These are phyloP conservation scores for Leucosporidium yakuticum DNA, from an alignment of 768 basidiomycete species.

Conservation along the genomic window DNA sequence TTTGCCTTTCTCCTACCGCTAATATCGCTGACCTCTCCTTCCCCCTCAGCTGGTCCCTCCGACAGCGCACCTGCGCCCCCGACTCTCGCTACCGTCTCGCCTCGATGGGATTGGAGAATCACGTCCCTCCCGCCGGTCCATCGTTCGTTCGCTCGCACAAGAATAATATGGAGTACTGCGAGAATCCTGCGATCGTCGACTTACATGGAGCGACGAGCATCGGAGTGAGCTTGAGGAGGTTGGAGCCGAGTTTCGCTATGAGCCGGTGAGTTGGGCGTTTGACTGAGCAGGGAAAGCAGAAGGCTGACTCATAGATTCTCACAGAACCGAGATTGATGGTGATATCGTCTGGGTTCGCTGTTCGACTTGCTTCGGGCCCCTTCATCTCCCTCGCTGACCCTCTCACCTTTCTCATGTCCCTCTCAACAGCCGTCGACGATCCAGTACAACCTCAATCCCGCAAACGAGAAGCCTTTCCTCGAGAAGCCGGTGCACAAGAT, in stretches of 20 bases:
- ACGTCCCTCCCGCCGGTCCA: background rate
- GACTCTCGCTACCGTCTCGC: background rate
- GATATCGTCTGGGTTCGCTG: background rate
- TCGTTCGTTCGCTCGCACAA: slow-evolving; percentile 8
- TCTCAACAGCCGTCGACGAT: background rate
- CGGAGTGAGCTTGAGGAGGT: background rate
- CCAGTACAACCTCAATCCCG: slow-evolving; percentile 9
- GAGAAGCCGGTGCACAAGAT: slow-evolving; percentile 7
- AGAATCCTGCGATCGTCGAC: background rate
- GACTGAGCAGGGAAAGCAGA: no score
- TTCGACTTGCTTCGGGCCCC: background rate
- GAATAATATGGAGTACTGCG: slow-evolving; percentile 10
- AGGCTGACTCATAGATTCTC: background rate
- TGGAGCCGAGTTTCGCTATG: slow-evolving; percentile 9
- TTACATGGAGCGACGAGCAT: slow-evolving; percentile 7
- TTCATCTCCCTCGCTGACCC: background rate
- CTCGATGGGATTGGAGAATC: background rate
- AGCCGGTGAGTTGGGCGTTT: background rate
- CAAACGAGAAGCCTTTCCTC: slow-evolving; percentile 1
- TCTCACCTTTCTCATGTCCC: background rate
- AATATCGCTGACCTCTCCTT: background rate
- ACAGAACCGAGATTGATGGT: background rate
- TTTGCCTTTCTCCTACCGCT: background rate
- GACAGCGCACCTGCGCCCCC: slow-evolving; percentile 11
- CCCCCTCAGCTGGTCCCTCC: background rate